phyloP scores from a whole-genome alignment of 441 rosid species.

The Hypseocharis bilobata region DNA sequence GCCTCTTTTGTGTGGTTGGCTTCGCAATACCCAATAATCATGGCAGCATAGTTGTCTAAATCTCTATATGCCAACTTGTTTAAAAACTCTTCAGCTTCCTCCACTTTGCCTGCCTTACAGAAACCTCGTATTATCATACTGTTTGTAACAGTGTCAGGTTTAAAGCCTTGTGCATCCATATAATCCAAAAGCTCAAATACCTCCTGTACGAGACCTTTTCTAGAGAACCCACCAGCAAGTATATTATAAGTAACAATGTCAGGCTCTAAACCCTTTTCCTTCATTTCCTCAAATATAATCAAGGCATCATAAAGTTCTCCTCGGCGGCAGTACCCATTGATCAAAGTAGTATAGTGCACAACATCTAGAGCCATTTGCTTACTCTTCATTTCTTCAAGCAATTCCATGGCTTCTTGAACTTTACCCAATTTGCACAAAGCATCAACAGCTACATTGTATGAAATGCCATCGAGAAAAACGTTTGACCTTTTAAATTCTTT shows the following conservation, averaged over 20 bases:
- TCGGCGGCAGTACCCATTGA: constrained; percentile 48
- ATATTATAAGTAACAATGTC: constrained; percentile 47
- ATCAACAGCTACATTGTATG: constrained; percentile 39
- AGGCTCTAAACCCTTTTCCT: constrained; percentile 33
- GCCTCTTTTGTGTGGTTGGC: constrained; percentile 35
- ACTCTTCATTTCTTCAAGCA: constrained; percentile 51
- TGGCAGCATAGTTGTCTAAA: constrained; percentile 38
- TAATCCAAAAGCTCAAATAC: constrained; percentile 26
- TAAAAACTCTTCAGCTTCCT: constrained; percentile 48
- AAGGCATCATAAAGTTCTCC: constrained; percentile 38
- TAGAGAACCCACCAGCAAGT: constrained; percentile 46
- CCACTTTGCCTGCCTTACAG: constrained; percentile 46
- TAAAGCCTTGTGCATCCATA: constrained; percentile 35
- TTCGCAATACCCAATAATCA: constrained; percentile 56
- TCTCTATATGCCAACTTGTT: constrained; percentile 28
- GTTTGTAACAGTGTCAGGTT: constrained; percentile 40
- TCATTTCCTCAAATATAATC: constrained; percentile 46
- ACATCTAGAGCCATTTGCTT: constrained; percentile 43
- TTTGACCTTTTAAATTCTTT: constrained; percentile 29
- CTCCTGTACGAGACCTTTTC: constrained; percentile 35
- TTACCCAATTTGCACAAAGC: constrained; percentile 54
- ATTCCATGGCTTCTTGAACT: constrained; percentile 43
- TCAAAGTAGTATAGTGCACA: constrained; percentile 55
- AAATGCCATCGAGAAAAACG: constrained; percentile 44
- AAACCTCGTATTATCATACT: constrained; percentile 53